Evolutionary conservation across 257 asterid genomes (phyloP), one percentile per base, ranked within the genome.

Genomic region (Lantana camara): DNA sequence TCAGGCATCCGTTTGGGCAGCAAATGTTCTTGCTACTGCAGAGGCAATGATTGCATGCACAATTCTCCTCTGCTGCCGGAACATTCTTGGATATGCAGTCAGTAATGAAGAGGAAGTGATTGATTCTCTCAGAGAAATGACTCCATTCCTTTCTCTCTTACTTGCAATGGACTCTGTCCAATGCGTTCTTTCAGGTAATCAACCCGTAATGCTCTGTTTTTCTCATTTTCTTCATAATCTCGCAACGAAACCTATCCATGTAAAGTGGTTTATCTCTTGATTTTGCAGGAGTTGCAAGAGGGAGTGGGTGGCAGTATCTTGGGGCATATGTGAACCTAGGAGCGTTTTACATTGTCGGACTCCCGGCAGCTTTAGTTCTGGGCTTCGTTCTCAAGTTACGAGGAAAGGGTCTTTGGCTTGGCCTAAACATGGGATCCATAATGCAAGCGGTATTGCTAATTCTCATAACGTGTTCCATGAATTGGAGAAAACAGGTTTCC

Each of bases 271-370:
- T 49, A 5, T 44, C 9, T 4, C 5, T 55, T 55, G 29, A 11
- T 10, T 50, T 27, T 2, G 7, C 75, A 81, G 95, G 91, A 21
- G 84, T 83, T 34, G 87, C 85, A 11, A 79, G 91, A 79, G 91
- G 95, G 35, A 65, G 86, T 7, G 91, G 95, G 24, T 82, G 91
- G 89, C 91, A 83, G 70, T 82, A 79, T 69, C 27, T 83, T 1
- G 95, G 91, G 11, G 95, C 91, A 7, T 86, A 81, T 13, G 83
- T 86, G 44, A 83, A 86, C 62, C 80, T 86, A 0, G 85, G 82
- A 4, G 78, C 87, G 11, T 86, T 57, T 58, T 83, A 83, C 68
- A 51, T 86, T 0, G 80, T 79, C 7, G 95, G 83, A 17, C 63
- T 86, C 5, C 95, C 95, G 0, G 65, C 64, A 16, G 81, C 91